A percentile compares a stretch with the other conserved stretches of the same genome.
phyloP scores from a whole-genome alignment of 208 protist species.

The Leishmania arabica region DNA sequence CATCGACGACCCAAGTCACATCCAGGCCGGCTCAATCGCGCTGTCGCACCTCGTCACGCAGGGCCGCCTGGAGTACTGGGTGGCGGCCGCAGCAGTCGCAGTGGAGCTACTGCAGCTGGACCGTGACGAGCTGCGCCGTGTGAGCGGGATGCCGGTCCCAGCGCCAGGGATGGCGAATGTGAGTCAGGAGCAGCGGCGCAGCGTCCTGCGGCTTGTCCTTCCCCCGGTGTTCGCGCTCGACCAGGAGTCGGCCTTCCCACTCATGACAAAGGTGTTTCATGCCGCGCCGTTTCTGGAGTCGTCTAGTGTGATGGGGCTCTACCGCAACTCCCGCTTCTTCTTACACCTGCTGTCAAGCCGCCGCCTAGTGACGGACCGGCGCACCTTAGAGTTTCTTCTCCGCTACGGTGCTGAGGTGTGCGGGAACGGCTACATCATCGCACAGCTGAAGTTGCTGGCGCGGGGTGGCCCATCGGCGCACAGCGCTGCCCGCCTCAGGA shows the following conservation, averaged over 20 bases:
- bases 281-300: slow-evolving; percentile 18
- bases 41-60: slow-evolving; percentile 34
- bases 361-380: slow-evolving; percentile 1
- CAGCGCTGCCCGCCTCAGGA: neutral
- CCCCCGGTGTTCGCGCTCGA: slow-evolving; percentile 53
- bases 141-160: slow-evolving; percentile 9
- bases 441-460: slow-evolving; percentile 31
- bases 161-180: slow-evolving; percentile 8
- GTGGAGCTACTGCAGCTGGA: slow-evolving; percentile 27
- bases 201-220: slow-evolving; percentile 31
- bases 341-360: slow-evolving; percentile 27
- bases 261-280: slow-evolving; percentile 42
- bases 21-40: slow-evolving; percentile 26
- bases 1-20: slow-evolving; percentile 24
- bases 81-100: slow-evolving; percentile 27
- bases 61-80: slow-evolving; percentile 31
- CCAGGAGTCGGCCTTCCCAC: slow-evolving; percentile 37
- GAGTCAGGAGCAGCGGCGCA: slow-evolving; percentile 13
- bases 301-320: slow-evolving; percentile 29
- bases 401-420: slow-evolving; percentile 34
- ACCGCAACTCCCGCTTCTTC: slow-evolving; percentile 64
- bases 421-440: slow-evolving; percentile 51
- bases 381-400: slow-evolving; percentile 29
- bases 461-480: neutral
- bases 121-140: slow-evolving; percentile 22